Evolutionary conservation across 2,329 filamentous ascomycete species (phyloP), one percentile per base, ranked within the genome.

Genomic region (Claviceps paspali): DNA sequence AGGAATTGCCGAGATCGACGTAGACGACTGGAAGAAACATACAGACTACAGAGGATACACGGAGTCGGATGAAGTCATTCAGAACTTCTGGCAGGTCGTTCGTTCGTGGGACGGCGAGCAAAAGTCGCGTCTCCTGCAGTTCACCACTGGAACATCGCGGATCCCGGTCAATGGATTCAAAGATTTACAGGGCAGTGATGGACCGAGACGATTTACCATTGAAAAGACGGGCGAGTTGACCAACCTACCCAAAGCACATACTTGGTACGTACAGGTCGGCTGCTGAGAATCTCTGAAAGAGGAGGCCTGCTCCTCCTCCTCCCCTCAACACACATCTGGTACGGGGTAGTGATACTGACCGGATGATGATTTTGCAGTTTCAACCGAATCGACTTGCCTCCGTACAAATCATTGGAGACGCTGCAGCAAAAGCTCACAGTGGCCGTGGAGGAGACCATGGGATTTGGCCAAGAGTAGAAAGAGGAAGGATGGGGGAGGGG

Each of bases 11-110:
- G 91, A 98, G 62, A 98, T 98, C 49, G 91, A 98, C 53, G 88
- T 98, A 12, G 91, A 98, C 42, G 91, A 98, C 62, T 98, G 91
- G 91, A 96, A 98, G 80, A 98, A 98, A 69, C 91, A 98, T 64
- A 98, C 91, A 33, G 91, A 98, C 55, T 98, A 98, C 62, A 82
- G 91, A 49, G 91, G 91, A 38, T 98, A 98, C 70, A 95, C 92
- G 8, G 91, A 98, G 63, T 86, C 79, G 40, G 91, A 98, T 51
- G 85, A 95, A 54, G 91, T 98, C 19, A 91, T 98, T 47, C 83
- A 92, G 59, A 87, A 92, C 67, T 98, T 98, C 73, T 98, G 91
- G 91, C 87, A 94, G 68, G 88, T 82, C 43, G 91, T 98, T 46
- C 79, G 88, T 47, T 84, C 76, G 43, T 98, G 91, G 91, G 91